phyloP scores from a whole-genome alignment of 1,284 basidiomycete genomes.

The Boletellus deceptivus region DNA sequence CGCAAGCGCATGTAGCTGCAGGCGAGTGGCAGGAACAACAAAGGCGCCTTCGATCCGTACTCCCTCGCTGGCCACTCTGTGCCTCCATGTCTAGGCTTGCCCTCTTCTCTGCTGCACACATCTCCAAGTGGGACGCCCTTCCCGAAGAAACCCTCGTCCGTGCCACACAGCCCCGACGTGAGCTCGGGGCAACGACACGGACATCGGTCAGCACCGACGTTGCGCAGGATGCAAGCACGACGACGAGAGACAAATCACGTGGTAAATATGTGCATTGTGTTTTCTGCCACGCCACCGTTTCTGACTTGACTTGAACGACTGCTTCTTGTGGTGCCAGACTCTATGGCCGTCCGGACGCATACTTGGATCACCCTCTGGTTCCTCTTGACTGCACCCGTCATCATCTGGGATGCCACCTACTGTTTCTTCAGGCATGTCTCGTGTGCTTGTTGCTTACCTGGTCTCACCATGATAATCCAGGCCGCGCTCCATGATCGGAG shows the following conservation, averaged over 20 bases:
- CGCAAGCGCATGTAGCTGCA: constrained; percentile 11
- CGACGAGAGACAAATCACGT: background rate
- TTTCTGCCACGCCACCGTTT: background rate
- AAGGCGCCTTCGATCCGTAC: background rate
- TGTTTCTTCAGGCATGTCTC: constrained; percentile 62
- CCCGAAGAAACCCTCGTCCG: background rate
- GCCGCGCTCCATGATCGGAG: constrained; percentile 68
- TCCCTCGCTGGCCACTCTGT: too few species aligned
- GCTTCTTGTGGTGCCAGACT: background rate
- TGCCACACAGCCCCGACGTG: background rate
- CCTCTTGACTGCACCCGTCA: constrained; percentile 52
- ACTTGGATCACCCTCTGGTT: constrained; percentile 74
- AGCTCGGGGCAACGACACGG: background rate
- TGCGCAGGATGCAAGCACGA: background rate
- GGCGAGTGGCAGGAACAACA: constrained; percentile 1
- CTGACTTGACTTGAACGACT: background rate
- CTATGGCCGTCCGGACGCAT: constrained; percentile 51
- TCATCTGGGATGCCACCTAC: constrained; percentile 70
- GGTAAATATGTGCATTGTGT: background rate
- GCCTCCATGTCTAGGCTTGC: constrained; percentile 16
- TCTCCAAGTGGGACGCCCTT: constrained; percentile 26
- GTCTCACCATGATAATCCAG: constrained; percentile 26
- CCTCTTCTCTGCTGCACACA: constrained; percentile 29
- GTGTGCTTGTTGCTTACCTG: background rate
- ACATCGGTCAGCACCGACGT: background rate